Evolutionary conservation across 2,329 filamentous ascomycete genomes (phyloP).

Genomic region (Helotiales sp.): DNA sequence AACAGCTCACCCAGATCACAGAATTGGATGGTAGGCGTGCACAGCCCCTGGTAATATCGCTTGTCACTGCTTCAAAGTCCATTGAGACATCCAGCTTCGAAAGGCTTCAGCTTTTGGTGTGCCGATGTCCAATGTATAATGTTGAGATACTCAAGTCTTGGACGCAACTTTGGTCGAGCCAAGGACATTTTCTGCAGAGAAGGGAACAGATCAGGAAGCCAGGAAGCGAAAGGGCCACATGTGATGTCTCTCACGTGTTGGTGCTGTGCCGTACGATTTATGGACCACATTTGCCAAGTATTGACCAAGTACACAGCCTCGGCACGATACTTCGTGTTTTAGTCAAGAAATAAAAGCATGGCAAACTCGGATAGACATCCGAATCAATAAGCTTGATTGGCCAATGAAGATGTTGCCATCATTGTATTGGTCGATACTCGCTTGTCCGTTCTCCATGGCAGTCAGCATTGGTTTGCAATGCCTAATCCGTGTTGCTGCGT

Average conservation of each 20-base stretch:
- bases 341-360: not conserved
- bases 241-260: too few species aligned
- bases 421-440: not conserved
- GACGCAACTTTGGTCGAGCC: too few species aligned
- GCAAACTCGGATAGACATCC: not conserved
- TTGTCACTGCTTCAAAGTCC: not conserved
- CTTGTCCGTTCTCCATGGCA: not conserved
- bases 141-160: too few species aligned
- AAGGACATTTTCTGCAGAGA: too few species aligned
- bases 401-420: not conserved
- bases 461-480: too few species aligned
- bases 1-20: not conserved
- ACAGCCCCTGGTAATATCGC: not conserved
- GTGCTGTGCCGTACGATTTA: too few species aligned
- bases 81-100: not conserved
- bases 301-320: conserved; percentile 1
- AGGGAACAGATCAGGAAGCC: too few species aligned
- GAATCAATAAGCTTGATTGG: not conserved
- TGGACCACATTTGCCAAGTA: too few species aligned
- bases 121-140: too few species aligned
- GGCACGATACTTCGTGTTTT: not conserved
- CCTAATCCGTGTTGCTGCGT: not conserved
- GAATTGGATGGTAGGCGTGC: not conserved
- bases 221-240: not conserved
- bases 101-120: not conserved